These are phyloP conservation scores for Babesia bovis DNA, from an alignment of 169 alveolate genomes.

Conservation along the genomic window DNA sequence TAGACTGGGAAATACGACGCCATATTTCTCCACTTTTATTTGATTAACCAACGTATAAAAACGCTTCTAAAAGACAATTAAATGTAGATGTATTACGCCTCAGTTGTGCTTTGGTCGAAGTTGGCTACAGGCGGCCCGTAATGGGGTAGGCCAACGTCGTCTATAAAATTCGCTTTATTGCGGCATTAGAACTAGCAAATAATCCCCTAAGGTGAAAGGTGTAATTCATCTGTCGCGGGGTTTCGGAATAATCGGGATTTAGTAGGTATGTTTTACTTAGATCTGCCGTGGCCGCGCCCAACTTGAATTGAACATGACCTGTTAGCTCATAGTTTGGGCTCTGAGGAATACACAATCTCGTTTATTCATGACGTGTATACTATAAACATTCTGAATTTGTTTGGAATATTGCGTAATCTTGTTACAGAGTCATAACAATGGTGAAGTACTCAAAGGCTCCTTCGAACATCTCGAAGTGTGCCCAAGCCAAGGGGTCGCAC, in stretches of 20 bases:
- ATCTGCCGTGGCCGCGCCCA: slow-evolving; percentile 15
- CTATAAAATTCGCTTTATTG: background rate
- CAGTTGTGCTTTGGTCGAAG: background rate
- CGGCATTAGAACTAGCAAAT: background rate
- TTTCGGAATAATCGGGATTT: background rate
- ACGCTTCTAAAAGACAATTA: too few relatives aligned
- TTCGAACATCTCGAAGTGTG: slow-evolving; percentile 60
- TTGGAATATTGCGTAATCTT: background rate
- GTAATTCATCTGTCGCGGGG: background rate
- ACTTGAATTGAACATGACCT: background rate
- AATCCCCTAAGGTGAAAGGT: slow-evolving; percentile 2
- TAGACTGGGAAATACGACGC: too few relatives aligned
- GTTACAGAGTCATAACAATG: slow-evolving; percentile 39
- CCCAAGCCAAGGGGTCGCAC: slow-evolving; percentile 81
- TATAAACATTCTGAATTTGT: too few relatives aligned
- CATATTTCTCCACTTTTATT: too few relatives aligned
- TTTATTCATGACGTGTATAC: background rate
- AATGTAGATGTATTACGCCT: too few relatives aligned
- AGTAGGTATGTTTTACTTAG: background rate
- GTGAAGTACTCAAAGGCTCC: slow-evolving; percentile 70
- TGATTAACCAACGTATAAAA: too few relatives aligned
- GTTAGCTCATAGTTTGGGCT: background rate
- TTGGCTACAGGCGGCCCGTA: slow-evolving; percentile 22
- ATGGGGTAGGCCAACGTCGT: slow-evolving; percentile 24
- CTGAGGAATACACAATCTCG: background rate